These are phyloP conservation scores for Exophiala calicioides DNA, from an alignment of 2,329 filamentous ascomycete genomes.

Conservation along the genomic window DNA sequence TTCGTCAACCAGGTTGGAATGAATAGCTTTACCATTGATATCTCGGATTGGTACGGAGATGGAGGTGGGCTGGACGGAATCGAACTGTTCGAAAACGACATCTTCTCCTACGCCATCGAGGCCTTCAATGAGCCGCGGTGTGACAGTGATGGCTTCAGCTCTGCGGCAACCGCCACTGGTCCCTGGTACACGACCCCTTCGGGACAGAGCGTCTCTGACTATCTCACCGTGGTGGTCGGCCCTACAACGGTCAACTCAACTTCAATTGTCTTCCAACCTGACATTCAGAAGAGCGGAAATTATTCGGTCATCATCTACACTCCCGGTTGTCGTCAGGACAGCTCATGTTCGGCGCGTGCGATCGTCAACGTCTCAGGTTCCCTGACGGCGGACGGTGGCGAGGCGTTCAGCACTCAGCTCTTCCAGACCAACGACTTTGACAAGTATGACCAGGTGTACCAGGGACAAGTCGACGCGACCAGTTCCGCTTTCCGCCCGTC, in stretches of 20 bases:
- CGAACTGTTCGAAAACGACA: slow-evolving; percentile 79
- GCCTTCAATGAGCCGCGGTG: slow-evolving; percentile 88
- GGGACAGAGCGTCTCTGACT: slow-evolving; percentile 69
- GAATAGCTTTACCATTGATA: slow-evolving; percentile 80
- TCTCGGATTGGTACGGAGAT: slow-evolving; percentile 81
- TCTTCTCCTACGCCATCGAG: slow-evolving; percentile 80
- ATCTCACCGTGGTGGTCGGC: slow-evolving; percentile 68
- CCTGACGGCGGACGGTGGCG: slow-evolving; percentile 56
- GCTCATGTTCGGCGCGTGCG: slow-evolving; percentile 73
- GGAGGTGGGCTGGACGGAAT: slow-evolving; percentile 85
- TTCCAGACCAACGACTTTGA: slow-evolving; percentile 95
- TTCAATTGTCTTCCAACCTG: slow-evolving; percentile 73
- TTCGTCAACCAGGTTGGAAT: slow-evolving; percentile 89
- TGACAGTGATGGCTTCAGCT: slow-evolving; percentile 57
- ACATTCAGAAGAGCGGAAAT: slow-evolving; percentile 84
- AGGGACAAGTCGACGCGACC: slow-evolving; percentile 77
- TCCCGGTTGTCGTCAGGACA: slow-evolving; percentile 81
- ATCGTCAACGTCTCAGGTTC: slow-evolving; percentile 77
- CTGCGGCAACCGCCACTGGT: slow-evolving; percentile 69
- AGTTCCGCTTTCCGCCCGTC: slow-evolving; percentile 73
- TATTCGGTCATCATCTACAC: slow-evolving; percentile 92
- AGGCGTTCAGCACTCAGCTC: slow-evolving; percentile 60
- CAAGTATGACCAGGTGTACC: slow-evolving; percentile 93
- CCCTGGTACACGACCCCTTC: slow-evolving; percentile 70
- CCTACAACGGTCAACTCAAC: slow-evolving; percentile 60